These are phyloP conservation scores for Boeremia lycopersici DNA, from an alignment of 2,329 filamentous ascomycete species.

Conservation along the genomic window DNA sequence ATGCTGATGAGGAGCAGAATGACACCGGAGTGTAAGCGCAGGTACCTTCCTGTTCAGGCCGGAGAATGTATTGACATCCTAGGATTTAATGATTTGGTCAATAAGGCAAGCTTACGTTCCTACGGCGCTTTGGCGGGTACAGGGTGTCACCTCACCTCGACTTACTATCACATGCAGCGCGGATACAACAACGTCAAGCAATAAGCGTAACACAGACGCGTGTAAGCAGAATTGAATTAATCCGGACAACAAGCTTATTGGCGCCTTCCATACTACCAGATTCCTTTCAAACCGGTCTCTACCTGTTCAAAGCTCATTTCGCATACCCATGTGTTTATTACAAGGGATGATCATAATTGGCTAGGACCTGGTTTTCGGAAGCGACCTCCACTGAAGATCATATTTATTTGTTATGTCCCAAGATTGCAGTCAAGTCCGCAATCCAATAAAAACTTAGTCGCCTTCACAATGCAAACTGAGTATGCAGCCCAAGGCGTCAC, in stretches of 20 bases:
- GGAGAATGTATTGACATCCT: neutral
- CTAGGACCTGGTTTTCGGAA: constrained; percentile 11
- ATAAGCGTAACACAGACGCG: neutral
- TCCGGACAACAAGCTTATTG: neutral
- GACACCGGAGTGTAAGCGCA: neutral
- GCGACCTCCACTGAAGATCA: neutral
- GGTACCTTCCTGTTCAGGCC: constrained; percentile 6
- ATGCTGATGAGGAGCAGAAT: constrained; percentile 1
- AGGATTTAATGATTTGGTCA: neutral
- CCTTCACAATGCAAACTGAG: constrained; percentile 1
- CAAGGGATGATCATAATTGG: constrained; percentile 2
- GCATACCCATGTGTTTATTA: constrained; percentile 5
- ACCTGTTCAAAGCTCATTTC: constrained; percentile 2
- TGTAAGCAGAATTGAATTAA: neutral
- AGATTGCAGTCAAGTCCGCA: constrained; percentile 16
- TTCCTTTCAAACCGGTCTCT: neutral
- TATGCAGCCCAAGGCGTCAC: neutral
- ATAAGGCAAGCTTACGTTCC: neutral
- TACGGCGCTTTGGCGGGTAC: neutral
- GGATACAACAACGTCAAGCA: neutral
- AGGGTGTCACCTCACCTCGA: no score
- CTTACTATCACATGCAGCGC: no score
- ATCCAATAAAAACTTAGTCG: constrained; percentile 5
- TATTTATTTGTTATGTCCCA: constrained; percentile 8
- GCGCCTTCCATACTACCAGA: neutral